Base-by-base conservation (phyloP, 176 grass and related monocot genomes). In the Hordeum vulgare region DNA sequence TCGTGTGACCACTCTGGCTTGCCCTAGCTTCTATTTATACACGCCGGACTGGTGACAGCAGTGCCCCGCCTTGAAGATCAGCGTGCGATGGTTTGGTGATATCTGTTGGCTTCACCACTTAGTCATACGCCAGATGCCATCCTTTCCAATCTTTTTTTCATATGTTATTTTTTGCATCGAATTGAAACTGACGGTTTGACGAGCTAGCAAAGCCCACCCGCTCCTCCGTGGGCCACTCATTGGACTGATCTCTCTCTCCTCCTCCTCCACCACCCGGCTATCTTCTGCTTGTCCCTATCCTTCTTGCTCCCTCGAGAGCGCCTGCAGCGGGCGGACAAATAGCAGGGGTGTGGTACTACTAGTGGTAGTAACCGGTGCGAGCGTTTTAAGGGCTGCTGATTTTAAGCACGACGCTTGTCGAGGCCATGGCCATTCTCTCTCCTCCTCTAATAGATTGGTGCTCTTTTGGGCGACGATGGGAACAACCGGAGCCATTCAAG, bases 401-500 rank as follows among this genome's bases (percentile, higher is more conserved):
- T 93, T 93, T 84, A 89, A 93, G 81, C 81, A 70, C 34, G 44
- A 59, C 86, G 77, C 84, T 63, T 37, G 53, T 61, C 80, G 58
- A 74, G 85, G 66, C 74, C 83, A 85, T 84, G 74, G 82, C 78
- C 45, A 6, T 26, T 72, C 37, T 33, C 33, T 26, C 41, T 12
- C 10, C 41, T 76, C 74, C 63, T 86, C 81, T 85, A 81, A 39
- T 39, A 39, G 7, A 39, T 1, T 9, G 37, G 8, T 7, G 8
- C 37, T 34, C 33, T 39, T 0, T 9, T 39, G 41, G 87, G 86
- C 80, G 77, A 74, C 79, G 90, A 78, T 81, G 86, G 81, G 79
- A 77, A 92, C 90, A 95, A 83, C 88, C 86, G 88, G 90, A 88
- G 93, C 81, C 68, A 95, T 92, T 95, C 88, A 95, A 82, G 85